A percentile compares a stretch with the other conserved stretches of the same genome.
phyloP scores from a whole-genome alignment of 805 yeast species.

The Candida nemodendra region DNA sequence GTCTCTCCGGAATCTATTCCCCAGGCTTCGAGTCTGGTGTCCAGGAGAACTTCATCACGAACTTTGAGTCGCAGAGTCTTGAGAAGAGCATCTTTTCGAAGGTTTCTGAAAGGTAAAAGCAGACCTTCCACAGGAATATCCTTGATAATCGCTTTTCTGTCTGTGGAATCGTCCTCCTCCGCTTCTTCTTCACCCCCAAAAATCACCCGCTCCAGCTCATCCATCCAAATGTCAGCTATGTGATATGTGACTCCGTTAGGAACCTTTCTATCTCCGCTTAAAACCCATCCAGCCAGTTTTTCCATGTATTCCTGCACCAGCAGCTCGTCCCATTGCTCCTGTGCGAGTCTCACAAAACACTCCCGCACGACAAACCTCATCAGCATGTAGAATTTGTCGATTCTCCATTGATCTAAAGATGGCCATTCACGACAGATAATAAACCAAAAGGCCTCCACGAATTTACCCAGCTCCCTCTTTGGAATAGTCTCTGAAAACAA shows the following conservation, averaged over 20 bases:
- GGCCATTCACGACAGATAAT: constrained; percentile 82
- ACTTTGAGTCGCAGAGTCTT: constrained; percentile 68
- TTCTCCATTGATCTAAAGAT: constrained; percentile 75
- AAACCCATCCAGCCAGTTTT: constrained; percentile 30
- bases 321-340: constrained; percentile 52
- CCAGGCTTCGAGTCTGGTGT: constrained; percentile 65
- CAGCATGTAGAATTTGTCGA: constrained; percentile 82
- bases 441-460: constrained; percentile 77
- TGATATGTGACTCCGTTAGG: constrained; percentile 83
- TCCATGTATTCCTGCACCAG: constrained; percentile 45
- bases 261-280: constrained; percentile 57
- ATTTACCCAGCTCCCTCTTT: constrained; percentile 42
- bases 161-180: constrained; percentile 39
- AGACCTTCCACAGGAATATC: constrained; percentile 54
- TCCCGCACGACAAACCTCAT: constrained; percentile 74
- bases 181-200: constrained; percentile 47
- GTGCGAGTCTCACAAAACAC: constrained; percentile 54
- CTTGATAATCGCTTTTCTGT: constrained; percentile 35
- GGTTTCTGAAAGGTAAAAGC: constrained; percentile 57
- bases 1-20: constrained; percentile 40
- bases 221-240: constrained; percentile 76
- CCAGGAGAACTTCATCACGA: constrained; percentile 63
- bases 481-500: constrained; percentile 47
- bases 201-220: constrained; percentile 73
- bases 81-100: constrained; percentile 48